Percentiles rank a stretch among this genome's conserved stretches.
Evolutionary conservation across 1,139 yeast genomes (phyloP).

Genomic region (Debaryomyces robertsiae): DNA sequence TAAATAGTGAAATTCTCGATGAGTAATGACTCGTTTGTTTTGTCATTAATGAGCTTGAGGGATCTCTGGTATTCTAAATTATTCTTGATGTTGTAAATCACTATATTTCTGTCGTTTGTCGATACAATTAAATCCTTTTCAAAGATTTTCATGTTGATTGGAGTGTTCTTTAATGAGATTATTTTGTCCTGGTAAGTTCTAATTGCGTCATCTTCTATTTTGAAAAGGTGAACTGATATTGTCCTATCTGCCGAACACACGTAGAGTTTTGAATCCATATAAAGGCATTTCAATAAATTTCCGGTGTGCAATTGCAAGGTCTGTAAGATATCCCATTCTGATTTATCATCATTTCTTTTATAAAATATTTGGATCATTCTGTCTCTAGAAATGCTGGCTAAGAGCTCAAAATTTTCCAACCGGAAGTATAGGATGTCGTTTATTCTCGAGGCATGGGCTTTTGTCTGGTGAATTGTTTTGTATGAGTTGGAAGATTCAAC

Average conservation of each 20-base stretch:
- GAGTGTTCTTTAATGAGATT: constrained; percentile 53
- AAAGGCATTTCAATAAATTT: constrained; percentile 43
- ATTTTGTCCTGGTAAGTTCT: constrained; percentile 43
- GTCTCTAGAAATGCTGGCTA: constrained; percentile 58
- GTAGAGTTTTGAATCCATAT: constrained; percentile 36
- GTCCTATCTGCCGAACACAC: constrained; percentile 65
- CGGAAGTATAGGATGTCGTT: constrained; percentile 44
- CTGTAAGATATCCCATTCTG: constrained; percentile 54
- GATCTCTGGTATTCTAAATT: constrained; percentile 38
- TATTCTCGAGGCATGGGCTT: constrained; percentile 54
- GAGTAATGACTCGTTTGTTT: constrained; percentile 39
- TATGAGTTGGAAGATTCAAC: constrained; percentile 14
- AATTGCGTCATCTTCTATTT: constrained; percentile 20
- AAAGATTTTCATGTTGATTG: constrained; percentile 35
- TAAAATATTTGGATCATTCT: constrained; percentile 60
- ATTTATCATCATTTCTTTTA: constrained; percentile 14
- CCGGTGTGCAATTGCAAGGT: constrained; percentile 63
- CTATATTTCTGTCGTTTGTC: constrained; percentile 53
- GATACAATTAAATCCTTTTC: constrained; percentile 49
- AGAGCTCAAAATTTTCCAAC: constrained; percentile 24
- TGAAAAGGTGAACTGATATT: constrained; percentile 51
- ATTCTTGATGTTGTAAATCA: constrained; percentile 36
- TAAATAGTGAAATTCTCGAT: constrained; percentile 42
- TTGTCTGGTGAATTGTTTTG: constrained; percentile 23
- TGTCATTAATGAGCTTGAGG: constrained; percentile 43